Conservation (phyloP, 345 rosid genomes). For the Dimocarpus longan region DNA sequence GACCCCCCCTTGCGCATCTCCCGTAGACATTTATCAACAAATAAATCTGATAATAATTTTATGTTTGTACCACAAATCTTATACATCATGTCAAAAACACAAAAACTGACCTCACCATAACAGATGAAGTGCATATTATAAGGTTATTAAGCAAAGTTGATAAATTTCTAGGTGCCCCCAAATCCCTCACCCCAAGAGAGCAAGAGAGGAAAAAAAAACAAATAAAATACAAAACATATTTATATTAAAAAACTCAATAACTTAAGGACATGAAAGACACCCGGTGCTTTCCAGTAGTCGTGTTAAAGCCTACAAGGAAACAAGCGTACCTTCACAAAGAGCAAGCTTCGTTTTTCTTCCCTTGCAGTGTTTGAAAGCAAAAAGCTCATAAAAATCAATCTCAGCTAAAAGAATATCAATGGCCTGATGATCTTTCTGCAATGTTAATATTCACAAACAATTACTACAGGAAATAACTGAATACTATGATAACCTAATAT, state of each 20-base stretch:
- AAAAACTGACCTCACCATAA: neutral
- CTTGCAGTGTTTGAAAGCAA: conserved; percentile 97
- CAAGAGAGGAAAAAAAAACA: neutral
- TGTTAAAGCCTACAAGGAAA: conserved; percentile 13
- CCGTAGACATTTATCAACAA: neutral
- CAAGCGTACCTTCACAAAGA: conserved; percentile 83
- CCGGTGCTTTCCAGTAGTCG: neutral
- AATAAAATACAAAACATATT: neutral
- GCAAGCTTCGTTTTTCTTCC: conserved; percentile 95
- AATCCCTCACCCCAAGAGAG: too few relatives aligned
- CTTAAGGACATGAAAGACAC: neutral
- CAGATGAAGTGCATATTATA: neutral
- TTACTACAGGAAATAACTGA: conserved; percentile 21
- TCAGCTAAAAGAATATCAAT: conserved; percentile 96
- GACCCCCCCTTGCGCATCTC: neutral
- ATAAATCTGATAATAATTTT: neutral
- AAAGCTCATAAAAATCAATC: conserved; percentile 96
- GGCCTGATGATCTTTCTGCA: conserved; percentile 97
- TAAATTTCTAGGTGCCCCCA: neutral
- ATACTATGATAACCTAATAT: neutral
- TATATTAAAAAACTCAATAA: too few relatives aligned
- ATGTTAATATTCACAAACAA: conserved; percentile 17
- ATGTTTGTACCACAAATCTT: neutral
- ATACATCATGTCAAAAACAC: neutral
- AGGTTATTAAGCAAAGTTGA: too few relatives aligned